Conservation (phyloP, 2,329 filamentous ascomycete genomes). For the Penicillium nordicum region DNA sequence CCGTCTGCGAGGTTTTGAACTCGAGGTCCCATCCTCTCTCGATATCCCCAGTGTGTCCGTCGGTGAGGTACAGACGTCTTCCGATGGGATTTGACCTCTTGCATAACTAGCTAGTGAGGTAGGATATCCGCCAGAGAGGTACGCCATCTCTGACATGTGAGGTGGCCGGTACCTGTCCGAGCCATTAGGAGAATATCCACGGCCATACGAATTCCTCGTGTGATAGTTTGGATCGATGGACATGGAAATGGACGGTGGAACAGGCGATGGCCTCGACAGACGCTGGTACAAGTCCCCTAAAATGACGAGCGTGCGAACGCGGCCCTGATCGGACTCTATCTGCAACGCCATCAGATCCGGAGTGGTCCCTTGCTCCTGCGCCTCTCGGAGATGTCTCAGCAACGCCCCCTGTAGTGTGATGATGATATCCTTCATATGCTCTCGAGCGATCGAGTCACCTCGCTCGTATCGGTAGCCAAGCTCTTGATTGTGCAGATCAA, state of each 20-base stretch:
- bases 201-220: neutral
- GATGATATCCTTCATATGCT: conserved; percentile 41
- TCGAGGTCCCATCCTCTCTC: neutral
- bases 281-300: conserved; percentile 37
- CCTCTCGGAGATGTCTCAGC: conserved; percentile 32
- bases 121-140: neutral
- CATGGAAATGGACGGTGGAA: conserved; percentile 1
- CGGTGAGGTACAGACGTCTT: neutral
- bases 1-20: neutral
- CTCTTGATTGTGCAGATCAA: conserved; percentile 32
- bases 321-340: conserved; percentile 35
- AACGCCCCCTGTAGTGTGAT: conserved; percentile 37
- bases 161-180: neutral
- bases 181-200: neutral
- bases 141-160: neutral
- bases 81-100: neutral
- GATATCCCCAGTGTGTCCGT: neutral
- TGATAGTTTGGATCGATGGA: conserved; percentile 1
- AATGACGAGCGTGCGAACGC: conserved; percentile 34
- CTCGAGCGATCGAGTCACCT: conserved; percentile 38
- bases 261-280: neutral
- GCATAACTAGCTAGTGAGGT: neutral
- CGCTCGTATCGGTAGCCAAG: conserved; percentile 35
- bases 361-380: conserved; percentile 29
- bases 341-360: conserved; percentile 34